These are phyloP conservation scores for Cystofilobasidium macerans DNA, from an alignment of 768 basidiomycete genomes.

Conservation along the genomic window DNA sequence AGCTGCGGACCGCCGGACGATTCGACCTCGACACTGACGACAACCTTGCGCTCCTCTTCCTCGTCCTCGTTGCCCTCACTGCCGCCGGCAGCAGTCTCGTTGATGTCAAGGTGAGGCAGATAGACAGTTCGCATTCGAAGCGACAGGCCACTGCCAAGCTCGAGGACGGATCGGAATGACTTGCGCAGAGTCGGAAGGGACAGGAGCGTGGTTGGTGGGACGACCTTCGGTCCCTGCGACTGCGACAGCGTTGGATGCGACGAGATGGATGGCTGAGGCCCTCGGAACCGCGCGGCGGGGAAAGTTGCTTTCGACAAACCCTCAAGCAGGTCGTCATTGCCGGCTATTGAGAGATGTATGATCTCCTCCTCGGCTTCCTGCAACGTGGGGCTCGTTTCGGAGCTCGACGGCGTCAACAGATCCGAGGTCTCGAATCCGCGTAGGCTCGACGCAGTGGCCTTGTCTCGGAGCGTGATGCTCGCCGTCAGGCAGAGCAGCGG, in stretches of 20 bases:
- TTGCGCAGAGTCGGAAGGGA: conserved; percentile 62
- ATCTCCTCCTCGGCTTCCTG: conserved; percentile 31
- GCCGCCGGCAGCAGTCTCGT: conserved; percentile 18
- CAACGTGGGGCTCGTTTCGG: conserved; percentile 38
- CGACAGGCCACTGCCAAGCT: conserved; percentile 68
- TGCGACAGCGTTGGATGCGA: conserved; percentile 3
- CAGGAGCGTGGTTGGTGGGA: conserved; percentile 25
- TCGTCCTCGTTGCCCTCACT: conserved; percentile 38
- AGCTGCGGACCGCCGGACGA: conserved; percentile 55
- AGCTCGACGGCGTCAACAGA: conserved; percentile 31
- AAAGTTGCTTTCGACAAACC: conserved; percentile 55
- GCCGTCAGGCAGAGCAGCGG: conserved; percentile 75
- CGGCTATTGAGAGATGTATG: conserved; percentile 44
- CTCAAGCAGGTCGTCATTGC: conserved; percentile 58
- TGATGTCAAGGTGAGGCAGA: conserved; percentile 68
- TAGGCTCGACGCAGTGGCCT: conserved; percentile 48
- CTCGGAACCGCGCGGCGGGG: conserved; percentile 60
- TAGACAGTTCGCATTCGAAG: conserved; percentile 93
- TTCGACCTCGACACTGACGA: conserved; percentile 84
- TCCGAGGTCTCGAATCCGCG: conserved; percentile 37
- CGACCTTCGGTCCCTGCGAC: conserved; percentile 32
- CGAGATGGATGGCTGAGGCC: conserved; percentile 40
- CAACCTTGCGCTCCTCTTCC: conserved; percentile 70
- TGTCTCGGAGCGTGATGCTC: conserved; percentile 78
- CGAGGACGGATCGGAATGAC: conserved; percentile 68